Conservation (phyloP, 78 protist species). For the Bigelowiella natans region DNA sequence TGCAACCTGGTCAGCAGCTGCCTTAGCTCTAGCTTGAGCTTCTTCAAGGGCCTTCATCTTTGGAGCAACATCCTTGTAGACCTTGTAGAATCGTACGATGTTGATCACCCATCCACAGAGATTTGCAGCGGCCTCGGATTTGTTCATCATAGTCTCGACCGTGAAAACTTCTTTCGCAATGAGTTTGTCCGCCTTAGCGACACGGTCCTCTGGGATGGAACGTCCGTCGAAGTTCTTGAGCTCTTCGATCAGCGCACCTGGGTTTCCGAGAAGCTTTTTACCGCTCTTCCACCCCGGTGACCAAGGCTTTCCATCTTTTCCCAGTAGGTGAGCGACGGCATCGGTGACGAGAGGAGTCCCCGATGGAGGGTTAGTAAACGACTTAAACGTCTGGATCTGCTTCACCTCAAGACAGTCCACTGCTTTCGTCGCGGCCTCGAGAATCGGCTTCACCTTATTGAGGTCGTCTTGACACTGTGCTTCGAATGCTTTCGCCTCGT, state of each 20-base stretch:
- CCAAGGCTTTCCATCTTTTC: neutral
- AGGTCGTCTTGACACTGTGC: slow-evolving; percentile 45
- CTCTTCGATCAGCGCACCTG: neutral
- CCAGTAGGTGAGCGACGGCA: slow-evolving; percentile 30
- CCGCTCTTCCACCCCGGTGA: neutral
- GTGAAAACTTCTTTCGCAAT: slow-evolving; percentile 37
- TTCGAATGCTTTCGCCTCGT: slow-evolving; percentile 29
- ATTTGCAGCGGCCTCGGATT: slow-evolving; percentile 58
- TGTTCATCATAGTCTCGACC: slow-evolving; percentile 4
- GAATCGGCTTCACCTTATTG: slow-evolving; percentile 57
- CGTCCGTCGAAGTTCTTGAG: neutral
- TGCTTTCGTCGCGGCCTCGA: slow-evolving; percentile 58
- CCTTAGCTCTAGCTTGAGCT: slow-evolving; percentile 42
- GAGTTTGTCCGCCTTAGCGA: neutral
- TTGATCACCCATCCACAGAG: slow-evolving; percentile 44
- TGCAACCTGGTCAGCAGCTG: slow-evolving; percentile 21
- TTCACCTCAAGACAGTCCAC: slow-evolving; percentile 53
- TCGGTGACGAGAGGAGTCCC: slow-evolving; percentile 44
- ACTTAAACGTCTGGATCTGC: slow-evolving; percentile 52
- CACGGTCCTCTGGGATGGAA: neutral
- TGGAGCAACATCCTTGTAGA: slow-evolving; percentile 58
- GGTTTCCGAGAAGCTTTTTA: neutral
- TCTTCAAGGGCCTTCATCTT: slow-evolving; percentile 31
- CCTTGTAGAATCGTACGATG: slow-evolving; percentile 47
- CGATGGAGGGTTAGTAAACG: slow-evolving; percentile 54